Percentiles rank a stretch among this genome's conserved stretches.
phyloP scores from a whole-genome alignment of 306 rosid genomes.

The Macrotyloma uniflorum region DNA sequence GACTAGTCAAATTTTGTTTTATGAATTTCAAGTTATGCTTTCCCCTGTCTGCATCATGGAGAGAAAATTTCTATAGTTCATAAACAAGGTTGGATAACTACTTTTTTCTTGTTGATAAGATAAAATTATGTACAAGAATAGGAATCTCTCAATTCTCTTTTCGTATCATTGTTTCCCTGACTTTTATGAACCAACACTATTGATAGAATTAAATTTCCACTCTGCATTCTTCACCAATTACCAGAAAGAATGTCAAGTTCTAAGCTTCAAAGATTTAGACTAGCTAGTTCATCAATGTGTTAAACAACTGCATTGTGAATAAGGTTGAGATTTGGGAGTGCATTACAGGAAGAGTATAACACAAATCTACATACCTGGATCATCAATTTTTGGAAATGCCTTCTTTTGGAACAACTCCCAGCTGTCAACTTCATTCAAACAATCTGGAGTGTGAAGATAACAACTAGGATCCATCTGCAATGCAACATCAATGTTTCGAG shows the following conservation, averaged over 20 bases:
- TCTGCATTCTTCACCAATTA: background rate
- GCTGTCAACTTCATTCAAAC: conserved; percentile 42
- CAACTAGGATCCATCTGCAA: conserved; percentile 39
- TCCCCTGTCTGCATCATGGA: conserved; percentile 1
- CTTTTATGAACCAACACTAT: background rate
- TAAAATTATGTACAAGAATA: background rate
- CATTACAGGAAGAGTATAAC: background rate
- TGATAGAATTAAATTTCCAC: background rate
- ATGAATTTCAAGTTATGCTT: conserved; percentile 7
- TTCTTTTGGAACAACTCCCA: conserved; percentile 57
- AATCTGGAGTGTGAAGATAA: conserved; percentile 43
- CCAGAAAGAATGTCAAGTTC: background rate
- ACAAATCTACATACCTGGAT: conserved; percentile 42
- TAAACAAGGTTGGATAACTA: background rate
- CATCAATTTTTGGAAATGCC: conserved; percentile 42
- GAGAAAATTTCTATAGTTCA: conserved; percentile 11
- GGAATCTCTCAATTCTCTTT: background rate
- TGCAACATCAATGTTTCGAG: conserved; percentile 49
- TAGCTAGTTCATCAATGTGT: conserved; percentile 21
- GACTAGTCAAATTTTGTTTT: background rate
- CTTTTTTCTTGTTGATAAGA: background rate
- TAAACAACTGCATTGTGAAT: background rate
- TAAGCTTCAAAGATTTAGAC: conserved; percentile 2
- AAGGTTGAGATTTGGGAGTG: background rate
- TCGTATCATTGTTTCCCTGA: background rate